Conservation (phyloP, 768 basidiomycete species). For the Pleurotus eryngii region DNA sequence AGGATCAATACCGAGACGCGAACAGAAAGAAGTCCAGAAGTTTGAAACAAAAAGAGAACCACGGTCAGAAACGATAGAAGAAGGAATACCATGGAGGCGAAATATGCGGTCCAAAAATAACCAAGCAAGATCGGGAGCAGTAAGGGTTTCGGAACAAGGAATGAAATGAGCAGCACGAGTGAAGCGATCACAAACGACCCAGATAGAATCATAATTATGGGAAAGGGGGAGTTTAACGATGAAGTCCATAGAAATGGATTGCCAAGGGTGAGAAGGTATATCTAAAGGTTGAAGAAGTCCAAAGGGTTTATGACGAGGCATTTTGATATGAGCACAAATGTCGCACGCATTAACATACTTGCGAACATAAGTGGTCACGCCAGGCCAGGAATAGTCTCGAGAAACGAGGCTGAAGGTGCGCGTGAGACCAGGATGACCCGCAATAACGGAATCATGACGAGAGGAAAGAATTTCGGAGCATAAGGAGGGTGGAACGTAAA, state of each 20-base stretch:
- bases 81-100: conserved; percentile 29
- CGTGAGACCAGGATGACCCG: conserved; percentile 38
- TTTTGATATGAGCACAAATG: no score
- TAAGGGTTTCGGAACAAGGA: conserved; percentile 18
- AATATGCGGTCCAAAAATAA: conserved; percentile 35
- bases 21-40: conserved; percentile 20
- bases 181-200: conserved; percentile 35
- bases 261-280: conserved; percentile 25
- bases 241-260: conserved; percentile 38
- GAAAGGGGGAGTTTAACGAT: conserved; percentile 37
- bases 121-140: conserved; percentile 25
- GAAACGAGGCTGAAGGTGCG: conserved; percentile 28
- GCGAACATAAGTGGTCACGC: conserved; percentile 10
- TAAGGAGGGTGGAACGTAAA: conserved; percentile 28
- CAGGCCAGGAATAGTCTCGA: conserved; percentile 40
- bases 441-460: conserved; percentile 32
- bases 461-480: conserved; percentile 23
- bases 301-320: no score
- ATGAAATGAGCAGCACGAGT: conserved; percentile 20
- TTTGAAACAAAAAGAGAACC: conserved; percentile 29
- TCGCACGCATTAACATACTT: no score
- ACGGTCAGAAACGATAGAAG: conserved; percentile 29
- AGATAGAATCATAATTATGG: conserved; percentile 32
- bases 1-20: conserved; percentile 12
- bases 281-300: no score